Evolutionary conservation across 495 filamentous ascomycete species (phyloP).

Genomic region (Apodospora peruviana): DNA sequence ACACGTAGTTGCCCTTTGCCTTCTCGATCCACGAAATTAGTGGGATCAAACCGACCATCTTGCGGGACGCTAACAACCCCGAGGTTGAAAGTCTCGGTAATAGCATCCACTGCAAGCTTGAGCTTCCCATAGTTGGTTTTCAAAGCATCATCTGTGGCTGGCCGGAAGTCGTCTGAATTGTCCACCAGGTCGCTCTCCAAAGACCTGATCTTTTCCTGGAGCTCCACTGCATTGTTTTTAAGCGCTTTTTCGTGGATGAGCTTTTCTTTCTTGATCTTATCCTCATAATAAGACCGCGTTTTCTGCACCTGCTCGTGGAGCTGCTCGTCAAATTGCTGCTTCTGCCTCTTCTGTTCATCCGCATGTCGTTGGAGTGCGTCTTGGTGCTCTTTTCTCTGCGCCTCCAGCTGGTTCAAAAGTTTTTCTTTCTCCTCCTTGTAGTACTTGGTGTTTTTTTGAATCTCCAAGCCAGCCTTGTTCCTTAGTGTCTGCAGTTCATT

Average conservation of each 20-base stretch:
- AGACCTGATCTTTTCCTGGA: conserved; percentile 3
- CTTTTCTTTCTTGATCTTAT: not conserved
- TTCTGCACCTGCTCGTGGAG: not conserved
- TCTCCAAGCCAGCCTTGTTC: not conserved
- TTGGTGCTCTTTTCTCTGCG: not conserved
- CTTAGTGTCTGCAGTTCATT: not conserved
- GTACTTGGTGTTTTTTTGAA: not conserved
- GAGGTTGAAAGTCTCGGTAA: conserved; percentile 14
- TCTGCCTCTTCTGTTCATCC: not conserved
- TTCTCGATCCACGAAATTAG: conserved; percentile 15
- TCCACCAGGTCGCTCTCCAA: conserved; percentile 24
- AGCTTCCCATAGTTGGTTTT: conserved; percentile 22
- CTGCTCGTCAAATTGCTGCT: not conserved
- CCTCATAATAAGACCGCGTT: not conserved
- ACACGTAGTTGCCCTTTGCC: conserved; percentile 8
- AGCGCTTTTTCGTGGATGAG: not conserved
- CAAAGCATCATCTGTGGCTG: conserved; percentile 25
- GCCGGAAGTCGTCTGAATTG: conserved; percentile 24
- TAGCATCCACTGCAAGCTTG: conserved; percentile 13
- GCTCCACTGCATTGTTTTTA: not conserved
- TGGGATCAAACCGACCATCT: conserved; percentile 10
- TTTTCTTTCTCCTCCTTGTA: not conserved
- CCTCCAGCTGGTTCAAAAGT: not conserved
- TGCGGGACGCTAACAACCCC: conserved; percentile 3
- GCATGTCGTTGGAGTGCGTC: not conserved